A percentile compares a stretch with the other conserved stretches of the same genome.
Conservation (phyloP, 1,284 basidiomycete species). For the Fomitopsis betulina region DNA sequence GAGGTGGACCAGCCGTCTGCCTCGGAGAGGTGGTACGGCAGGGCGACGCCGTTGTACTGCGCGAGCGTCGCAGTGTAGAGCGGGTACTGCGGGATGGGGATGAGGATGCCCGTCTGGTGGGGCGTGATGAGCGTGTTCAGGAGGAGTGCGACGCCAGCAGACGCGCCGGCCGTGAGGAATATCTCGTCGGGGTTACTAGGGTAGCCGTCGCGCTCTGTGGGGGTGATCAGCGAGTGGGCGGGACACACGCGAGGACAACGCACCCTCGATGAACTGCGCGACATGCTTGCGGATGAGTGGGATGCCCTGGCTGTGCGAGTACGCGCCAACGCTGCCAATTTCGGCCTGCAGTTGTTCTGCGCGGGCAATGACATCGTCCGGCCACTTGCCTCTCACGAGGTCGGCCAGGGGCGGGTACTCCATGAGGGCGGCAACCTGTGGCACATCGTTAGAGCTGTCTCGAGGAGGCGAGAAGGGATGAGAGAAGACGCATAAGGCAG, state of each 20-base stretch:
- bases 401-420: conserved; percentile 89
- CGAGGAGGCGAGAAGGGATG: too few relatives aligned
- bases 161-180: conserved; percentile 94
- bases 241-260: conserved; percentile 19
- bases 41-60: conserved; percentile 73
- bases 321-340: conserved; percentile 93
- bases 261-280: conserved; percentile 86
- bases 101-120: conserved; percentile 74
- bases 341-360: conserved; percentile 79
- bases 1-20: conserved; percentile 84
- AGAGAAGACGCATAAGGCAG: too few relatives aligned
- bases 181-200: conserved; percentile 83
- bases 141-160: conserved; percentile 86
- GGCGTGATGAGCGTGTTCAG: conserved; percentile 77
- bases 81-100: conserved; percentile 98
- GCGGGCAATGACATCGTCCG: conserved; percentile 80
- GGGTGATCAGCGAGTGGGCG: conserved; percentile 4
- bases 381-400: conserved; percentile 77
- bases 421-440: conserved; percentile 81
- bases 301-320: conserved; percentile 94
- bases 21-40: conserved; percentile 91
- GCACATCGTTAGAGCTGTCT: too few relatives aligned
- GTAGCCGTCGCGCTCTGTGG: conserved; percentile 81
- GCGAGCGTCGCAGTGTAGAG: conserved; percentile 95
- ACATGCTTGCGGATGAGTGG: conserved; percentile 86